Evolutionary conservation across 2,329 filamentous ascomycete genomes (phyloP), one percentile per base, ranked within the genome.

Genomic region (Triangularia verruculosa): DNA sequence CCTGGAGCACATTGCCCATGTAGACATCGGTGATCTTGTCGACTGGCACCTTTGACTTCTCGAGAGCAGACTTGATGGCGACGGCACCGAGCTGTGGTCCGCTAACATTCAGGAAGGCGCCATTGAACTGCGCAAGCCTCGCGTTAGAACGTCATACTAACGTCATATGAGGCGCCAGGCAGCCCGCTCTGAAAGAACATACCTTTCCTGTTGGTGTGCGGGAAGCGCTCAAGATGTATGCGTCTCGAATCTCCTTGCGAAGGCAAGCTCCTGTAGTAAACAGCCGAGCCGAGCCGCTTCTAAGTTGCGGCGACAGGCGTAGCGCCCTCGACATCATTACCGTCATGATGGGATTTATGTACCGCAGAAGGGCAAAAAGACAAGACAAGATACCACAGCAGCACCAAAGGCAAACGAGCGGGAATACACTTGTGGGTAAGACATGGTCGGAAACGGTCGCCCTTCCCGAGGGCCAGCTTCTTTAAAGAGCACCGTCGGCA

Each of bases 1-100:
- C 94, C 76, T 93, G 89, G 47, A 98, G 84, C 9, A 98, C 95
- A 73, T 97, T 96, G 74, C 95, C 95, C 91, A 98, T 96, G 81
- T 98, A 98, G 15, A 98, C 92, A 78, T 96, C 91, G 67, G 89
- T 90, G 72, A 98, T 92, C 74, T 90, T 90, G 32, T 89, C 87
- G 59, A 87, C 77, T 1, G 95, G 93, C 6, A 98, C 85, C 68
- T 87, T 89, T 59, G 93, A 96, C 78, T 95, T 96, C 70, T 89
- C 86, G 61, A 99, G 78, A 27, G 95, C 95, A 55, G 92, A 90
- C 77, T 93, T 95, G 80, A 99, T 98, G 64, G 93, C 95, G 15
- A 89, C 88, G 28, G 94, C 92, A 69, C 92, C 95, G 55, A 99
- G 89, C 73, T 91, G 85, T n/a, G 95, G 90, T 9, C 93, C 94